Percentiles rank a stretch among this genome's conserved stretches.
These are phyloP conservation scores for Neolentinus lepideus DNA, from an alignment of 1,284 basidiomycete species.

Conservation along the genomic window DNA sequence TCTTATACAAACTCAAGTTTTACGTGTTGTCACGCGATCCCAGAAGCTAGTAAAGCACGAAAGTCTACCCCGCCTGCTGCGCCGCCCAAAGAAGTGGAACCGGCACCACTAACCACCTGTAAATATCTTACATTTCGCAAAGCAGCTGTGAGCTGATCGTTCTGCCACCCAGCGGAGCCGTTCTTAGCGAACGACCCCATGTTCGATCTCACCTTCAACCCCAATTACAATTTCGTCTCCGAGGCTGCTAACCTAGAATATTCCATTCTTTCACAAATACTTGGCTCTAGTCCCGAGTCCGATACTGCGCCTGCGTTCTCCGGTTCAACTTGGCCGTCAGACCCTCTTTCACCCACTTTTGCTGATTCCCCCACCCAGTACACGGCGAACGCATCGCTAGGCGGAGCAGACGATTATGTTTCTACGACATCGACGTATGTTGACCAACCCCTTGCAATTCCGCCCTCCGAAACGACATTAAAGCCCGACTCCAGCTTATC, in stretches of 20 bases:
- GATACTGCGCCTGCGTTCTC: constrained; percentile 15
- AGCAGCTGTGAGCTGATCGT: not conserved
- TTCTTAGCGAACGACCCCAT: constrained; percentile 52
- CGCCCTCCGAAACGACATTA: not conserved
- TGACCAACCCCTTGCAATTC: constrained; percentile 10
- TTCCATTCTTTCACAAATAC: constrained; percentile 86
- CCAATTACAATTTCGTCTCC: constrained; percentile 67
- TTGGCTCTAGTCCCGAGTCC: constrained; percentile 64
- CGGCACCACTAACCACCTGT: constrained; percentile 24
- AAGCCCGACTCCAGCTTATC: constrained; percentile 4
- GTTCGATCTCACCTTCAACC: constrained; percentile 55
- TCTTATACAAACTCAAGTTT: constrained; percentile 5
- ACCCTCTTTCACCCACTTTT: constrained; percentile 15
- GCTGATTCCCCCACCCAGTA: not conserved
- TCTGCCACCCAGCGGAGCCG: constrained; percentile 31
- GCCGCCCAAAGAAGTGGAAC: constrained; percentile 13
- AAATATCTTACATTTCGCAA: constrained; percentile 5
- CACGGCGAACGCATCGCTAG: not conserved
- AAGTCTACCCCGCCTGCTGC: constrained; percentile 13
- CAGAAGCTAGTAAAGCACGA: constrained; percentile 56
- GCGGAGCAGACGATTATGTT: constrained; percentile 16
- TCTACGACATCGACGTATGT: constrained; percentile 9
- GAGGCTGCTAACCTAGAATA: constrained; percentile 90
- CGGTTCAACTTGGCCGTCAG: constrained; percentile 39
- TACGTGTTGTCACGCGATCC: not conserved